Conservation (phyloP, 2,329 filamentous ascomycete species). For the Pseudocercospora vitis region DNA sequence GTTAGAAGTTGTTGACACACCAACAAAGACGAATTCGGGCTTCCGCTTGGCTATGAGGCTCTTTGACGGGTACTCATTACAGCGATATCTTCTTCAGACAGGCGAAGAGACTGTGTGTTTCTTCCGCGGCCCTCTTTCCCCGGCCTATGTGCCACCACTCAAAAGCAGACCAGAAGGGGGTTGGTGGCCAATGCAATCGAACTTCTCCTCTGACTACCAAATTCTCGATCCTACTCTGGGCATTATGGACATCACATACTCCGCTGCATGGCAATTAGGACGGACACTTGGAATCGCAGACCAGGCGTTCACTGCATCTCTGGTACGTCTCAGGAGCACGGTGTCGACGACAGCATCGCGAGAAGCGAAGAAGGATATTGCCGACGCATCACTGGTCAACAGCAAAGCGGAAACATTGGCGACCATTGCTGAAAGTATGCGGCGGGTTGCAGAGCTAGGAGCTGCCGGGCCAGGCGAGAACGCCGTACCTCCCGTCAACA, state of each 20-base stretch:
- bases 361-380: conserved; percentile 1
- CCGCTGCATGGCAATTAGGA: conserved; percentile 9
- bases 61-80: conserved; percentile 6
- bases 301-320: neutral
- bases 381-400: neutral
- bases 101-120: conserved; percentile 3
- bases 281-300: conserved; percentile 8
- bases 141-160: neutral
- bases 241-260: conserved; percentile 13
- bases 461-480: neutral
- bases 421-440: neutral
- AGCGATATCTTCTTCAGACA: conserved; percentile 7
- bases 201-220: neutral
- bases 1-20: neutral
- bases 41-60: neutral
- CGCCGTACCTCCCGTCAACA: neutral
- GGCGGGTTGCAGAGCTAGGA: neutral
- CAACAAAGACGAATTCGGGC: neutral
- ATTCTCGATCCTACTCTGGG: conserved; percentile 3
- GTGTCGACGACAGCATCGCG: neutral
- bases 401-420: neutral
- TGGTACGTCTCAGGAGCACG: neutral
- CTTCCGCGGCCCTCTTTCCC: neutral
- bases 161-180: neutral
- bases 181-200: neutral